Evolutionary conservation across 1,139 yeast species (phyloP).

Genomic region (Pichia sp.): DNA sequence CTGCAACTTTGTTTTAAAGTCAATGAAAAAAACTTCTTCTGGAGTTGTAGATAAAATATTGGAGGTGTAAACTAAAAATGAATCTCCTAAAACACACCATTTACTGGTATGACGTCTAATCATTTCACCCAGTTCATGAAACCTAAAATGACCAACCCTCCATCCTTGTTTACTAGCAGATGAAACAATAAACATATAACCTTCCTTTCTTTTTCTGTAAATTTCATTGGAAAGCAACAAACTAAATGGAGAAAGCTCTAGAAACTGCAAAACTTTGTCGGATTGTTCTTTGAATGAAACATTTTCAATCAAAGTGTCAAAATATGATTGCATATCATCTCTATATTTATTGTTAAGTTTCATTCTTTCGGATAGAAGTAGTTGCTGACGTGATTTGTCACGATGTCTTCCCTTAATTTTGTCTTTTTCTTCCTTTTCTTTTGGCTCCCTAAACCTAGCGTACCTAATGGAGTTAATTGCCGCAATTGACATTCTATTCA

Average conservation of each 20-base stretch:
- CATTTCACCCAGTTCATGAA: slow-evolving; percentile 76
- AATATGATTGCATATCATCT: slow-evolving; percentile 46
- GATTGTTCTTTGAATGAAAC: slow-evolving; percentile 74
- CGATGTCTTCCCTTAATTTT: not conserved
- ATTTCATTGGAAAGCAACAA: slow-evolving; percentile 76
- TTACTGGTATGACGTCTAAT: slow-evolving; percentile 82
- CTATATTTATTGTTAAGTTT: slow-evolving; percentile 13
- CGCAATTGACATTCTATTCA: slow-evolving; percentile 5
- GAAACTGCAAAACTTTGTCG: slow-evolving; percentile 72
- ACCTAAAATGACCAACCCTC: slow-evolving; percentile 86
- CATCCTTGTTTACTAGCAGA: slow-evolving; percentile 88
- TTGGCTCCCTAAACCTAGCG: not conserved
- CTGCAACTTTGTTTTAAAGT: slow-evolving; percentile 52
- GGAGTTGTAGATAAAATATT: slow-evolving; percentile 84
- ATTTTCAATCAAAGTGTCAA: slow-evolving; percentile 49
- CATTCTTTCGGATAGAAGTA: slow-evolving; percentile 2
- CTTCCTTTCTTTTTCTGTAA: slow-evolving; percentile 84
- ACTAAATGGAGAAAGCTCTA: slow-evolving; percentile 85
- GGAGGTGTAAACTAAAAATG: slow-evolving; percentile 79
- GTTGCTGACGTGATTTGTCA: not conserved
- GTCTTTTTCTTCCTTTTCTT: not conserved
- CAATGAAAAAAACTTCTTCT: slow-evolving; percentile 83
- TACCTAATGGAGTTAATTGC: slow-evolving; percentile 1
- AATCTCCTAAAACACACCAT: slow-evolving; percentile 83
- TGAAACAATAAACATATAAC: slow-evolving; percentile 69